phyloP scores from a whole-genome alignment of 2,329 filamentous ascomycete species.

The Pseudogymnoascus sp. region DNA sequence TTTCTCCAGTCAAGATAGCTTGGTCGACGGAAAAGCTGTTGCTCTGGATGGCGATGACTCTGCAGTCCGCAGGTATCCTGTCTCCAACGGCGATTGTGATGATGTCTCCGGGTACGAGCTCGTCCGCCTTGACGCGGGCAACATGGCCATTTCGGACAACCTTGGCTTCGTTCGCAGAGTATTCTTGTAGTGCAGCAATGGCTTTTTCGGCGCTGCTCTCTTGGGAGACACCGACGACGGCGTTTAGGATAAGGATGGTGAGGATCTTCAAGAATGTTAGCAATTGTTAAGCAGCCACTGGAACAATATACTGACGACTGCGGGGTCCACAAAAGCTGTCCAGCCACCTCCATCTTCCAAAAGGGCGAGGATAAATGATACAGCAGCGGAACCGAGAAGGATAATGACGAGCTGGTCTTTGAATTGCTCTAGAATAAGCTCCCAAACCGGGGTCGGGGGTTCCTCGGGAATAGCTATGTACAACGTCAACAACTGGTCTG shows the following conservation, averaged over 20 bases:
- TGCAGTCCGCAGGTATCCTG: constrained; percentile 71
- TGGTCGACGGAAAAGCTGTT: constrained; percentile 97
- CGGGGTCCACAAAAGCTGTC: constrained; percentile 95
- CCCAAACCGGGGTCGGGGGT: constrained; percentile 90
- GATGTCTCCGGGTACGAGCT: constrained; percentile 60
- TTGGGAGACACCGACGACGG: constrained; percentile 57
- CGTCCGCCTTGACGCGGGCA: constrained; percentile 48
- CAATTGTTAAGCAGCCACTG: neutral
- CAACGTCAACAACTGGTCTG: constrained; percentile 21
- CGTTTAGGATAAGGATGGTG: constrained; percentile 73
- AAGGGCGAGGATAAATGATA: constrained; percentile 88
- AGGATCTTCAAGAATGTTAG: constrained; percentile 60
- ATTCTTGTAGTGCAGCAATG: constrained; percentile 46
- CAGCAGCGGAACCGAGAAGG: constrained; percentile 80
- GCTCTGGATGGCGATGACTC: constrained; percentile 83
- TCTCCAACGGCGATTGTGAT: constrained; percentile 58
- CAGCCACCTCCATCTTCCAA: constrained; percentile 91
- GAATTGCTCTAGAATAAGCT: constrained; percentile 96
- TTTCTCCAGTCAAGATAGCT: constrained; percentile 94
- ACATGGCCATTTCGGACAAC: constrained; percentile 49
- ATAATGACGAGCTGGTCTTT: constrained; percentile 98
- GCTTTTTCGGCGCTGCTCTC: constrained; percentile 57
- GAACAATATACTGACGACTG: constrained; percentile 62
- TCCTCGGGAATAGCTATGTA: constrained; percentile 69
- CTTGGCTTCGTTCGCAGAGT: constrained; percentile 46